Evolutionary conservation across 805 yeast genomes (phyloP), one percentile per base, ranked within the genome.

Genomic region (Yamadazyma sp.): DNA sequence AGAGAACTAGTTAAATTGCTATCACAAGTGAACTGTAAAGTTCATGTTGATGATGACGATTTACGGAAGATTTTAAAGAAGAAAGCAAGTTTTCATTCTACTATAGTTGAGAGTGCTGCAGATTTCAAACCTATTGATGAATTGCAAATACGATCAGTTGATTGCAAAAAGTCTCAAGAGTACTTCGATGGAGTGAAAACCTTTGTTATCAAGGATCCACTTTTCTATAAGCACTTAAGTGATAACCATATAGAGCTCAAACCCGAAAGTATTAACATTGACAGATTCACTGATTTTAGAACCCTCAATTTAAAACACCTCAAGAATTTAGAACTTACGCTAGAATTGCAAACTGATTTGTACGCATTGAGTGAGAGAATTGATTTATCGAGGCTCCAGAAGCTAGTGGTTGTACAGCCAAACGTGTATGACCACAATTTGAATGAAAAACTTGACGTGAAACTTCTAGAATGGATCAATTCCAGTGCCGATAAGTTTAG

Each of bases 391-490:
- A 28, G 28, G 23, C 12, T 45, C 17, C 37, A 24, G 15, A 45
- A 40, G 16, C 27, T 45, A 1, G 44, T 34, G 15, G 32, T 45
- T 1, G 10, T 31, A 12, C 39, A 42, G 19, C 28, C 46, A 3
- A 29, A 39, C 9, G 6, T 15, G 1, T 45, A 45, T 12, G 41
- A 37, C 12, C 70, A 64, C 47, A 44, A 44, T 5, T 49, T 41
- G 30, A 58, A 52, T 40, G 64, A 60, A 42, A 73, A 53, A 60
- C 75, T 51, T 55, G 77, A 41, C 67, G 72, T 37, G 80, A 78
- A 53, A 60, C 17, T 45, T 8, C 11, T 42, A 5, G 22, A 32
- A 17, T 38, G 37, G 37, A 19, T 38, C 4, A n/a, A 18, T 16
- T 14, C 20, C 3, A 15, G 28, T 14, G 24, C 34, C 11, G 13